Evolutionary conservation across 2,329 filamentous ascomycete species (phyloP).

Genomic region (Madurella fahalii): DNA sequence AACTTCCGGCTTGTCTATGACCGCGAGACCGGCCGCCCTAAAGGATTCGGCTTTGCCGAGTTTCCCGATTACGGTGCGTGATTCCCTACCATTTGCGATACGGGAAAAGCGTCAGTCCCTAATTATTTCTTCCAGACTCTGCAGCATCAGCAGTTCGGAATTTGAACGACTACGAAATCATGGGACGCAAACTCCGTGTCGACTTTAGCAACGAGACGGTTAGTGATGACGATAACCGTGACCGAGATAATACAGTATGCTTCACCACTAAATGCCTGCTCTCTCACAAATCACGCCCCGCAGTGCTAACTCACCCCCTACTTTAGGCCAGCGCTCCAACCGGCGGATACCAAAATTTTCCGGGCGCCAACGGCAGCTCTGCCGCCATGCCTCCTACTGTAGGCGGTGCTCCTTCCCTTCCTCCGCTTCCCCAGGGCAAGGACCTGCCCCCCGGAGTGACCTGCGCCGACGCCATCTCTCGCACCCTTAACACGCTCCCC

Average conservation of each 20-base stretch:
- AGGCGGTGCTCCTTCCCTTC: slow-evolving; percentile 47
- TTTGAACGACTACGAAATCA: slow-evolving; percentile 90
- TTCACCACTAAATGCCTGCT: no score
- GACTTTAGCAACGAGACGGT: slow-evolving; percentile 94
- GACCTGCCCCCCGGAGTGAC: slow-evolving; percentile 79
- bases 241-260: slow-evolving; percentile 27
- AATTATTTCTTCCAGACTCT: slow-evolving; percentile 48
- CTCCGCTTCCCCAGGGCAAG: slow-evolving; percentile 77
- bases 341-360: slow-evolving; percentile 15
- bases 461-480: slow-evolving; percentile 86
- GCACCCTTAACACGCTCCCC: slow-evolving; percentile 81
- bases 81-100: background rate
- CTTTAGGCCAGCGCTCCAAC: slow-evolving; percentile 12
- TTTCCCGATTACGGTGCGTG: slow-evolving; percentile 79
- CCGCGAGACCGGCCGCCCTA: slow-evolving; percentile 87
- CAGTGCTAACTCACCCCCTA: slow-evolving; percentile 9
- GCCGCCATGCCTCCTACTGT: slow-evolving; percentile 25
- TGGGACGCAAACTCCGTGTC: slow-evolving; percentile 89
- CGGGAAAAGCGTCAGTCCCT: background rate
- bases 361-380: slow-evolving; percentile 25
- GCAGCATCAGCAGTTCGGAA: slow-evolving; percentile 94
- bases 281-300: background rate
- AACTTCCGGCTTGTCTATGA: slow-evolving; percentile 94
- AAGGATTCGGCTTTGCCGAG: slow-evolving; percentile 95
- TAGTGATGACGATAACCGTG: slow-evolving; percentile 58